Conservation (phyloP, 208 protist genomes). For the Crithidia brevicula region DNA sequence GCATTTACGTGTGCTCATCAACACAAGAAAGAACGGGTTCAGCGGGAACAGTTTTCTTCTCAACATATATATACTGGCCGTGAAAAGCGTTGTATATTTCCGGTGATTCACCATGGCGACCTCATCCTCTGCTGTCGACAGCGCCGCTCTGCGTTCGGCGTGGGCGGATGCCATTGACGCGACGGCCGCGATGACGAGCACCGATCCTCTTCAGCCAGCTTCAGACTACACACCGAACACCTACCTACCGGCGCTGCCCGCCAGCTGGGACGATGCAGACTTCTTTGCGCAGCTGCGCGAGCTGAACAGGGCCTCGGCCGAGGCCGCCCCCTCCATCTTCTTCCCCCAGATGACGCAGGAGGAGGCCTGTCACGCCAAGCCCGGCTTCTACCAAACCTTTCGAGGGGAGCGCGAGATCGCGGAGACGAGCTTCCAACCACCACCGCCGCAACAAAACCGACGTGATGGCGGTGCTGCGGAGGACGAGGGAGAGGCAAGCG, state of each 20-base stretch:
- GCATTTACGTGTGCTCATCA: not conserved
- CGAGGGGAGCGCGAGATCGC: slow-evolving; percentile 32
- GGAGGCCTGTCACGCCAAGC: slow-evolving; percentile 67
- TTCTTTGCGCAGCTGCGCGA: slow-evolving; percentile 53
- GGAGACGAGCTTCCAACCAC: slow-evolving; percentile 30
- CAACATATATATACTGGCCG: not conserved
- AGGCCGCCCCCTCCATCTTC: slow-evolving; percentile 41
- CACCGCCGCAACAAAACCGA: not conserved
- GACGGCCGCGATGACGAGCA: slow-evolving; percentile 57
- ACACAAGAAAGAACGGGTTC: not conserved
- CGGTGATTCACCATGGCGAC: slow-evolving; percentile 12
- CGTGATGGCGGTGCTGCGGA: not conserved
- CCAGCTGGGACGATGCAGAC: slow-evolving; percentile 2
- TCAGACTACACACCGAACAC: slow-evolving; percentile 24
- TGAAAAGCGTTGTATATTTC: not conserved
- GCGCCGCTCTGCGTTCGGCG: slow-evolving; percentile 61
- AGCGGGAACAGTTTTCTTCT: not conserved
- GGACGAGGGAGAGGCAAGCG: slow-evolving; percentile 10
- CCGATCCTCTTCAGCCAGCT: slow-evolving; percentile 48
- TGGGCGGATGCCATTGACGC: slow-evolving; percentile 69
- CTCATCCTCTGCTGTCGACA: slow-evolving; percentile 21
- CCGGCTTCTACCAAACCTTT: slow-evolving; percentile 44
- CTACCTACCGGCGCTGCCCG: slow-evolving; percentile 34
- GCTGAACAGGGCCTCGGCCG: slow-evolving; percentile 45
- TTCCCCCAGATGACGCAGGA: slow-evolving; percentile 63